phyloP scores from a whole-genome alignment of 495 filamentous ascomycete genomes.

The Aspergillus biplanus region DNA sequence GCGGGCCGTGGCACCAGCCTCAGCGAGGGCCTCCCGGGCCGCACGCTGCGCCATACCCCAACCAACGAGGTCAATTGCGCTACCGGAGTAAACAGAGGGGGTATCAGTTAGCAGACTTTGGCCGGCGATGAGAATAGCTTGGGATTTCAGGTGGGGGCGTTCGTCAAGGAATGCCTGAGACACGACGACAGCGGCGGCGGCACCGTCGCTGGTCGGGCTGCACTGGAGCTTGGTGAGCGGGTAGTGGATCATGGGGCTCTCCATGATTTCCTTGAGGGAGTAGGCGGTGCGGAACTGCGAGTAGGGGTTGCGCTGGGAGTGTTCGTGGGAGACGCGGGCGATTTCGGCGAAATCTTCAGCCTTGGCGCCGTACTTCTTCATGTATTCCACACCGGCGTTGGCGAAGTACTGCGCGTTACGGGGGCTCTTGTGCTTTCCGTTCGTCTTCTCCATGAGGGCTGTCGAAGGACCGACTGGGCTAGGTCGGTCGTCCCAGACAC shows the following conservation, averaged over 20 bases:
- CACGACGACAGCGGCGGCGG: conserved; percentile 86
- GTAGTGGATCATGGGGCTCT: conserved; percentile 76
- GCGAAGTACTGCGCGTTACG: conserved; percentile 92
- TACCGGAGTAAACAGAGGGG: conserved; percentile 70
- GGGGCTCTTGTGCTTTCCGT: conserved; percentile 78
- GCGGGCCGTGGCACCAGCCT: conserved; percentile 68
- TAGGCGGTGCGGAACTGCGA: conserved; percentile 94
- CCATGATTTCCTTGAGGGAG: conserved; percentile 79
- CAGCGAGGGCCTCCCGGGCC: conserved; percentile 63
- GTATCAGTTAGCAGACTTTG: conserved; percentile 85
- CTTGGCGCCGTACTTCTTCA: conserved; percentile 89
- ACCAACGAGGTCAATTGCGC: conserved; percentile 85
- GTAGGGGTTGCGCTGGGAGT: conserved; percentile 91
- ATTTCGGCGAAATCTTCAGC: conserved; percentile 92
- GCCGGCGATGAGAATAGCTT: conserved; percentile 86
- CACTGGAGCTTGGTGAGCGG: conserved; percentile 76
- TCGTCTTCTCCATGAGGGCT: conserved; percentile 79
- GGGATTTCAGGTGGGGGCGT: conserved; percentile 75
- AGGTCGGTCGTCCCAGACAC: conserved; percentile 76
- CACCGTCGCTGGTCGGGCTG: conserved; percentile 93
- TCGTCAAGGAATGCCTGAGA: conserved; percentile 85
- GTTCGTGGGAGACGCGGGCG: conserved; percentile 86
- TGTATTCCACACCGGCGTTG: conserved; percentile 94
- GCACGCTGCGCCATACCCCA: conserved; percentile 81
- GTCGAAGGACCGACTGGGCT: conserved; percentile 72